Base-by-base conservation (phyloP, 768 basidiomycete species). In the Kockovaella imperatae region DNA sequence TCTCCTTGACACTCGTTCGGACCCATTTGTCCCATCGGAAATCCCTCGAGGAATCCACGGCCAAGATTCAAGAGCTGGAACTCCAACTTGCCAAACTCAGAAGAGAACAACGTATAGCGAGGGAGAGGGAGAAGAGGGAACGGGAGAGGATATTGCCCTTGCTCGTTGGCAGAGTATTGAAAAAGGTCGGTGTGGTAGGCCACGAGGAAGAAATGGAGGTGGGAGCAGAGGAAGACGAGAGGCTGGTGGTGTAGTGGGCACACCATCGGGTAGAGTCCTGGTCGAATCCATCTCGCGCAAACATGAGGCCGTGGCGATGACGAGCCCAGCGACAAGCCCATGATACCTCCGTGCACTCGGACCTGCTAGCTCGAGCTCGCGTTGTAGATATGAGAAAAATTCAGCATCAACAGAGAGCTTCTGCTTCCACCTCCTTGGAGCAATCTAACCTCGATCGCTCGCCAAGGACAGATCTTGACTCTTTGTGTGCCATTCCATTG, bases 1-100 rank as follows among this genome's bases (percentile, higher is more conserved):
- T 67, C 32, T 56, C 62, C 45, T 60, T 71, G 31, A 59, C 64
- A 18, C 56, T 71, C 13, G 42, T 64, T 43, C 63, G 65, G 42
- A 64, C 63, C n/a, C 65, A 71, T 49, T 60, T 71, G 17, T 71
- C 69, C 11, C 65, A 67, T 45, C 52, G 56, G 18, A 52, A 42
- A 17, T 58, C 57, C 32, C 54, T 69, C 8, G 7, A 45, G 2
- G 65, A 65, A 44, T 57, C 63, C 3, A 24, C 56, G 8, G 46
- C n/a, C 7, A 56, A 53, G n/a, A 71, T 71, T 46, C 29, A 50
- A 10, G 55, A 56, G 23, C 59, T 71, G 8, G 69, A 71, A 50
- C 40, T 30, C 2, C 49, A 71, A 49, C 52, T 71, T 7, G 50
- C 26, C 0, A 32, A 54, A 23, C 31, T 69, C 2, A 32, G 54